phyloP scores from a whole-genome alignment of 2,329 filamentous ascomycete genomes.

The Pseudocercospora macadamiae region DNA sequence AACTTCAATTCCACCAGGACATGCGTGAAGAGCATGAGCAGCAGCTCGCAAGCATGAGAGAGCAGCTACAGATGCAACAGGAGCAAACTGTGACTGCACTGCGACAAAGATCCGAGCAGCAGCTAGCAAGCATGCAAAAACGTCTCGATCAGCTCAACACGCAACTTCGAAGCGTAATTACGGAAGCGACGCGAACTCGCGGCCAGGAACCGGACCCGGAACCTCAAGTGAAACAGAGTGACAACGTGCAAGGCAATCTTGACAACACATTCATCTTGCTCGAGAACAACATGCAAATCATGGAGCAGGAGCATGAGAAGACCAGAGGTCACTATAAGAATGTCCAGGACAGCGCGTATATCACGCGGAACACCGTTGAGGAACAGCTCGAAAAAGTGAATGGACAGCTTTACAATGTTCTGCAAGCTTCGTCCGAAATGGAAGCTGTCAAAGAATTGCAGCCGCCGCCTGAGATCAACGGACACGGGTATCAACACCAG shows the following conservation, averaged over 20 bases:
- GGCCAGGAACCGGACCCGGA: constrained; percentile 31
- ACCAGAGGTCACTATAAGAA: constrained; percentile 29
- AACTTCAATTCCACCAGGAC: constrained; percentile 2
- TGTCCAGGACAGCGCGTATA: constrained; percentile 29
- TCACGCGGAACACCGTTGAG: constrained; percentile 34
- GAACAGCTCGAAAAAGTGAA: constrained; percentile 38
- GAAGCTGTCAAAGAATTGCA: constrained; percentile 56
- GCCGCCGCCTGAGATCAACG: constrained; percentile 61
- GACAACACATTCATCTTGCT: constrained; percentile 31
- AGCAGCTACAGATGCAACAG: constrained; percentile 27
- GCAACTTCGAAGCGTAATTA: constrained; percentile 36
- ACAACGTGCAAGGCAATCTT: constrained; percentile 20
- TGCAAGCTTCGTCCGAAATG: constrained; percentile 51
- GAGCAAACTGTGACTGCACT: constrained; percentile 14
- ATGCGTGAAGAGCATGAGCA: constrained; percentile 13
- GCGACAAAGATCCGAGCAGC: constrained; percentile 21
- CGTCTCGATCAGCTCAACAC: constrained; percentile 38
- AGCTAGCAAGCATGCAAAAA: constrained; percentile 35
- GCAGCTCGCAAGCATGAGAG: constrained; percentile 15
- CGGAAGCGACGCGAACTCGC: constrained; percentile 32
- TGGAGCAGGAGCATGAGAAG: constrained; percentile 34
- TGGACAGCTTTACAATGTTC: constrained; percentile 36
- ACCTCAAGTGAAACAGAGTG: constrained; percentile 20
- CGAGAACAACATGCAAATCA: constrained; percentile 32
- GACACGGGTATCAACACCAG: constrained; percentile 66